Evolutionary conservation across 495 filamentous ascomycete species (phyloP).

Genomic region (Apiosordaria backusii): DNA sequence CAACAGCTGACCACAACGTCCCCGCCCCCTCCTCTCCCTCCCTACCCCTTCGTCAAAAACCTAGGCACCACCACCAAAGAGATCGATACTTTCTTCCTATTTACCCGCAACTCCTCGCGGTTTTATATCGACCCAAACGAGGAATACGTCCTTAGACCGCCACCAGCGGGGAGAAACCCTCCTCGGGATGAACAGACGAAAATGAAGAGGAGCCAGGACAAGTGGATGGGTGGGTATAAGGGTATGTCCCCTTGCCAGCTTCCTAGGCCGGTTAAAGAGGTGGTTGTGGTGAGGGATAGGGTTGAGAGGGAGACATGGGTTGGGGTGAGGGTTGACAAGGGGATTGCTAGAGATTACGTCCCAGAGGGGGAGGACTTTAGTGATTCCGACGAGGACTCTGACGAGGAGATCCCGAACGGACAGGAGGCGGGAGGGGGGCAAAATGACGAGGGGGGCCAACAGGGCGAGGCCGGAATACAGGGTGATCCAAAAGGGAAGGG

Average conservation of each 20-base stretch:
- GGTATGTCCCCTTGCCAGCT: not conserved
- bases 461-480: no score
- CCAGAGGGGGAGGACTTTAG: not conserved
- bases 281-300: not conserved
- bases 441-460: no score
- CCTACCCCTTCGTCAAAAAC: no score
- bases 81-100: not conserved
- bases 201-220: not conserved
- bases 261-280: not conserved
- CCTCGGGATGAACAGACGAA: not conserved
- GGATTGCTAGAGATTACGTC: not conserved
- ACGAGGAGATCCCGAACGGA: not conserved
- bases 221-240: not conserved
- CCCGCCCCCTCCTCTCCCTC: not conserved
- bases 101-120: no score
- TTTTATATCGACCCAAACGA: not conserved
- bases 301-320: not conserved
- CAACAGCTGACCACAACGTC: not conserved
- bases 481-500: not conserved
- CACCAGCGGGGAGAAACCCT: not conserved
- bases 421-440: not conserved
- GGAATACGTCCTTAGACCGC: not conserved
- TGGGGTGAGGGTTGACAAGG: not conserved
- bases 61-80: not conserved
- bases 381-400: no score